Evolutionary conservation across 768 basidiomycete species (phyloP), one percentile per base, ranked within the genome.

Genomic region (Kwoniella europaea): DNA sequence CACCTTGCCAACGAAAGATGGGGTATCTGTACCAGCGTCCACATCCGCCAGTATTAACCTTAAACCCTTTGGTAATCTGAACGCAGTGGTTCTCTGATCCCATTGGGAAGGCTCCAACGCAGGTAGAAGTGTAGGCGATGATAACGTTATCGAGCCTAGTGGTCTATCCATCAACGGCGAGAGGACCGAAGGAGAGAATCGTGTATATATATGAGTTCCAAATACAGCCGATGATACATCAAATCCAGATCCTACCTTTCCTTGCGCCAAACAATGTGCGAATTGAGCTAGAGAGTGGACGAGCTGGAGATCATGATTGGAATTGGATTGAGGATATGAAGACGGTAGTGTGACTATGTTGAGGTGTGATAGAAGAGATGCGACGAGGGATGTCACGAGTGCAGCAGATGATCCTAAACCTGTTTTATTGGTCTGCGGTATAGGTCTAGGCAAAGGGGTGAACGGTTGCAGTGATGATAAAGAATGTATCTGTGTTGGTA

Each of bases 191-290:
- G 77, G 79, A 3, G 79, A 78, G 82, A 98, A 98, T 56, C 95
- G 89, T 24, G 89, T 91, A 85, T 98, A 99, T 7, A 94, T 79
- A 77, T 98, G 96, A 79, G 93, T 94, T 24, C 97, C 97, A 82
- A 91, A 98, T 2, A 93, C 92, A 1, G 96, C 96, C 0, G 93
- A 89, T 6, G 93, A 90, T 58, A 99, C 92, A 79, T 99, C 97
- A 85, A 99, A 99, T 6, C 97, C 97, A 78, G 92, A 94, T 41
- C 97, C 97, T 16, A 99, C 91, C 84, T 99, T 99, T 52, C 97
- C 97, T 85, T 99, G 97, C 0, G 96, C 97, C 46, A 94, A 86
- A 79, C 94, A 98, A 82, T 99, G 97, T 7, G 94, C 88, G 81
- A 91, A 97, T 81, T 99, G 97, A 4, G 97, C 90, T 54, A 92